Conservation (phyloP, 257 asterid species). For the Penstemon eatonii region DNA sequence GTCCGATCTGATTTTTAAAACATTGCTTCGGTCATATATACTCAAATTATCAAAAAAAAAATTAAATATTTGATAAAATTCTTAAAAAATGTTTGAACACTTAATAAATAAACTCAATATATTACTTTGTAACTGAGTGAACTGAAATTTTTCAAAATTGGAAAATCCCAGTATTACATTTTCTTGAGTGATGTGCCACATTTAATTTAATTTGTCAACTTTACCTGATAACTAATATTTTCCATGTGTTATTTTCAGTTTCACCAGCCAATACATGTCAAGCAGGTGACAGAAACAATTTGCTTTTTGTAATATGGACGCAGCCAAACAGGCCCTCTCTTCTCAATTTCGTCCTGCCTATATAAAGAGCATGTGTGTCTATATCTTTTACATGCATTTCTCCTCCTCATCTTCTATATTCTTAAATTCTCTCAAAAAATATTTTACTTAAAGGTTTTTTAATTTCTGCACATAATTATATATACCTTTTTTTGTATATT, state of each 20-base stretch:
- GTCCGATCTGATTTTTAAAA: background rate
- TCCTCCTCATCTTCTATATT: background rate
- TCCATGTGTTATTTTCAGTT: slow-evolving; percentile 39
- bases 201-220: slow-evolving; percentile 27
- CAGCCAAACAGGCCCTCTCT: slow-evolving; percentile 39
- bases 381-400: slow-evolving; percentile 11
- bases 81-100: too few relatives aligned
- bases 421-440: background rate
- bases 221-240: background rate
- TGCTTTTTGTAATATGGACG: slow-evolving; percentile 18
- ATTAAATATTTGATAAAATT: too few relatives aligned
- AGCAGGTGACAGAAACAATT: slow-evolving; percentile 36
- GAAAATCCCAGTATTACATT: too few relatives aligned
- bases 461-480: background rate
- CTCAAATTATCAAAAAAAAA: background rate
- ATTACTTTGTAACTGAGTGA: too few relatives aligned
- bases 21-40: background rate
- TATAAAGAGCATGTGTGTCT: slow-evolving; percentile 24
- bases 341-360: slow-evolving; percentile 8
- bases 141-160: too few relatives aligned
- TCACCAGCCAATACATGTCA: slow-evolving; percentile 54
- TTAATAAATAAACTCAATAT: too few relatives aligned
- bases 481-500: background rate
- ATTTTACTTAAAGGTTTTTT: background rate
- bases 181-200: slow-evolving; percentile 58